A percentile compares a stretch with the other conserved stretches of the same genome.
Conservation (phyloP, 1,139 yeast species). For the Candida dubliniensis region DNA sequence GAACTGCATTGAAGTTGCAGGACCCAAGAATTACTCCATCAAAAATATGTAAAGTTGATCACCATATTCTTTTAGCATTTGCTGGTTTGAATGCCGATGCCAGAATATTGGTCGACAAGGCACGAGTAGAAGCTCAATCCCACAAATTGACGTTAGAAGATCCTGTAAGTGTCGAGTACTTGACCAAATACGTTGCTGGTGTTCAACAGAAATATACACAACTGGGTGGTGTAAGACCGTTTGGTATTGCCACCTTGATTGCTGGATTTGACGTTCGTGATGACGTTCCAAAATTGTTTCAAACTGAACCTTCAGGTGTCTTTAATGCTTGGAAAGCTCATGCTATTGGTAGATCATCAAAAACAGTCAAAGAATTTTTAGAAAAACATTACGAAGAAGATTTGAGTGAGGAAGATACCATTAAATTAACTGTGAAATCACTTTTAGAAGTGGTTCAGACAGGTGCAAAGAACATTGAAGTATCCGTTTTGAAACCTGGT, state of each 20-base stretch:
- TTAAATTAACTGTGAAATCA: conserved; percentile 80
- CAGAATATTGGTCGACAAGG: conserved; percentile 88
- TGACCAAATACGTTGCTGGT: conserved; percentile 93
- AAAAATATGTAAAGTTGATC: conserved; percentile 87
- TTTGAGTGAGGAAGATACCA: conserved; percentile 66
- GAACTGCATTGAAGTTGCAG: conserved; percentile 91
- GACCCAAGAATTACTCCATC: conserved; percentile 96
- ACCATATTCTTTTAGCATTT: conserved; percentile 88
- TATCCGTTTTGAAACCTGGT: conserved; percentile 80
- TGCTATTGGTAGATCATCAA: conserved; percentile 93
- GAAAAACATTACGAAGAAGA: conserved; percentile 87
- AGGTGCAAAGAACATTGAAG: conserved; percentile 94
- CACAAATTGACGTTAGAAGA: conserved; percentile 92
- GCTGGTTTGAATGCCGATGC: conserved; percentile 99
- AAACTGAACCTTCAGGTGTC: conserved; percentile 97
- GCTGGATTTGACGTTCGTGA: conserved; percentile 95
- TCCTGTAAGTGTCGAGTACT: conserved; percentile 87
- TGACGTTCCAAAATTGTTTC: conserved; percentile 76
- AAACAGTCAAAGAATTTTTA: conserved; percentile 92
- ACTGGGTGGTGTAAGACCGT: conserved; percentile 95
- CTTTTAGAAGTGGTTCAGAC: conserved; percentile 96
- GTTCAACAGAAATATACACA: conserved; percentile 98
- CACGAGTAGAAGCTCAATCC: conserved; percentile 96
- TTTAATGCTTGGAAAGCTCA: conserved; percentile 99
- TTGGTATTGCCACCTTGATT: conserved; percentile 90